Conservation (phyloP, 257 asterid species). For the Solanum paucissectum region DNA sequence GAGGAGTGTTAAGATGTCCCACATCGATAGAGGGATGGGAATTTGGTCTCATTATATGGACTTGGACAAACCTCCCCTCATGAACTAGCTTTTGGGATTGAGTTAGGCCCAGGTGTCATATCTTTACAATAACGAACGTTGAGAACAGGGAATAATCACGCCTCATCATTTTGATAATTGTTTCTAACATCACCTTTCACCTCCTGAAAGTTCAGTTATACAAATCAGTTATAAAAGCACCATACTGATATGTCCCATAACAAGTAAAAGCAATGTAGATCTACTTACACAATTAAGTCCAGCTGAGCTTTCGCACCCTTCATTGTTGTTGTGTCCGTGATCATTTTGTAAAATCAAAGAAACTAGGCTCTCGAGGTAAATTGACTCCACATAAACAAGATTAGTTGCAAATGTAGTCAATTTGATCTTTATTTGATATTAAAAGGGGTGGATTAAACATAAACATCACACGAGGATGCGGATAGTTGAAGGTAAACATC, state of each 20-base stretch:
- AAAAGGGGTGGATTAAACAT: conserved; percentile 5
- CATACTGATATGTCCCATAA: background rate
- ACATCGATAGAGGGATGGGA: too few species aligned
- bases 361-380: background rate
- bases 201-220: background rate
- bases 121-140: too few species aligned
- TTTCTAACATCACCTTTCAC: background rate
- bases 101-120: too few species aligned
- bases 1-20: too few species aligned
- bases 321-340: background rate
- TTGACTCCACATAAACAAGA: background rate
- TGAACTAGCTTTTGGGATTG: too few species aligned
- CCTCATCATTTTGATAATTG: background rate
- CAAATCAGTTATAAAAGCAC: background rate
- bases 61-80: too few species aligned
- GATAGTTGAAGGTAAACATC: conserved; percentile 12
- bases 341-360: background rate
- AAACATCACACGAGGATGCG: background rate
- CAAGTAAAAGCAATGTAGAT: background rate
- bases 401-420: background rate
- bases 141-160: background rate
- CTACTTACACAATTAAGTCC: background rate
- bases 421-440: conserved; percentile 15
- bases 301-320: background rate
- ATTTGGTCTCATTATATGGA: too few species aligned